These are phyloP conservation scores for Lichtheimia corymbifera DNA, from an alignment of 371 early-diverging fungal genomes.

Conservation along the genomic window DNA sequence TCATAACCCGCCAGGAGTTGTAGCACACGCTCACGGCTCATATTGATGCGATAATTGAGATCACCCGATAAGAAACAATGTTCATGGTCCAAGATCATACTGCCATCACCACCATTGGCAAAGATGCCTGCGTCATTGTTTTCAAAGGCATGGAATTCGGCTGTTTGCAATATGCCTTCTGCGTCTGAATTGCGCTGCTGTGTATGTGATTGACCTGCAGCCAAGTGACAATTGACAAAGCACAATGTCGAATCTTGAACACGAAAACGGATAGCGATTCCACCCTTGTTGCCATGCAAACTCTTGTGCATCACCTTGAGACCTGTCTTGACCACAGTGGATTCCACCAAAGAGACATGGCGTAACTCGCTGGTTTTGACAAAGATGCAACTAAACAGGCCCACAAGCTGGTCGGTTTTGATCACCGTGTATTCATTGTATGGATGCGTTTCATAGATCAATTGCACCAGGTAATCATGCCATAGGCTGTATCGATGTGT, in stretches of 20 bases:
- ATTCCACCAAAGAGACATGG: conserved; percentile 22
- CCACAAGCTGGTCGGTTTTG: conserved; percentile 78
- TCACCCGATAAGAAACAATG: conserved; percentile 76
- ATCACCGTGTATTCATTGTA: conserved; percentile 56
- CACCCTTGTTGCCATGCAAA: conserved; percentile 88
- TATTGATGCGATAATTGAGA: conserved; percentile 79
- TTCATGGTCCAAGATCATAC: conserved; percentile 76
- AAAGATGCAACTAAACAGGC: conserved; percentile 76
- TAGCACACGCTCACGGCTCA: conserved; percentile 57
- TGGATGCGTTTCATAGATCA: conserved; percentile 47
- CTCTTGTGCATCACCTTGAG: conserved; percentile 60
- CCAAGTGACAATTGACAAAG: conserved; percentile 86
- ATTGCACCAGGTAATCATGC: conserved; percentile 65
- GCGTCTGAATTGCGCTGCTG: conserved; percentile 77
- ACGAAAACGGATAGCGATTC: conserved; percentile 74
- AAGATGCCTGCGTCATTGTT: conserved; percentile 13
- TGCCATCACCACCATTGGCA: conserved; percentile 62
- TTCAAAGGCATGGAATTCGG: conserved; percentile 40
- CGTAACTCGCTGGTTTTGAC: conserved; percentile 42
- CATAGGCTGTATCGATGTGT: conserved; percentile 65
- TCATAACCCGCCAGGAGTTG: conserved; percentile 38
- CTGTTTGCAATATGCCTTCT: conserved; percentile 68
- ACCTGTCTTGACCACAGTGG: conserved; percentile 74
- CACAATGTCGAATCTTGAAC: conserved; percentile 79
- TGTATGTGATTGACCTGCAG: conserved; percentile 79